Conservation (phyloP, 139 green algal species). For the Picochlorum sp. region DNA sequence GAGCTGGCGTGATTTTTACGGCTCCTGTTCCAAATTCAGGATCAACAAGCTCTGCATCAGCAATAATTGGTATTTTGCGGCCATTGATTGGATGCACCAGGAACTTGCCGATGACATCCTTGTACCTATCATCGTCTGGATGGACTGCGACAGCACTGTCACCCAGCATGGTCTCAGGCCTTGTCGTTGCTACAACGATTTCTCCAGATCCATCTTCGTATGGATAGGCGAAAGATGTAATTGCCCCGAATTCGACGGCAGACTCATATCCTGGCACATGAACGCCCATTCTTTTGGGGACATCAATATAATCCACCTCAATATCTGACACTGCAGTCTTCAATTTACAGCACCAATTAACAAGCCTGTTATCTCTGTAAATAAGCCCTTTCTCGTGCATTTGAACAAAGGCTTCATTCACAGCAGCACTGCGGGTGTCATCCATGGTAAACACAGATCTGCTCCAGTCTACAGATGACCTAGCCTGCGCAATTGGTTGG, state of each 20-base stretch:
- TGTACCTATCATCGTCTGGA: conserved; percentile 84
- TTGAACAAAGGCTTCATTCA: conserved; percentile 66
- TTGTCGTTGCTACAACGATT: conserved; percentile 85
- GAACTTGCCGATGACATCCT: conserved; percentile 66
- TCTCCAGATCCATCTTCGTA: conserved; percentile 70
- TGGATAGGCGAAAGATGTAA: conserved; percentile 92
- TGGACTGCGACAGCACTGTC: conserved; percentile 94
- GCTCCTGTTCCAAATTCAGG: conserved; percentile 87
- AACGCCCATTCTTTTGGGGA: conserved; percentile 64
- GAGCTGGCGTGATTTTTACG: conserved; percentile 93
- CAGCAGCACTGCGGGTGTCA: conserved; percentile 54
- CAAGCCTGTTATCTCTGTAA: conserved; percentile 95
- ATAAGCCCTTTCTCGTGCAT: conserved; percentile 73
- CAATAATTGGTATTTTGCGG: conserved; percentile 86
- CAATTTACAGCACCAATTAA: conserved; percentile 95
- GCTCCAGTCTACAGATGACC: conserved; percentile 87
- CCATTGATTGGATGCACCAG: conserved; percentile 80
- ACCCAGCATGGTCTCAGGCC: conserved; percentile 91
- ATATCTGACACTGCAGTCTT: conserved; percentile 94
- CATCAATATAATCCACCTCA: conserved; percentile 95
- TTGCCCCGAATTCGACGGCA: conserved; percentile 89
- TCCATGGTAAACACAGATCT: conserved; percentile 95
- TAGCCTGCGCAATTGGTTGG: conserved; percentile 78
- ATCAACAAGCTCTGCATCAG: conserved; percentile 90
- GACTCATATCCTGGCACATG: conserved; percentile 68